These are phyloP conservation scores for Podospora pseudopauciseta DNA, from an alignment of 495 filamentous ascomycete species.

Conservation along the genomic window DNA sequence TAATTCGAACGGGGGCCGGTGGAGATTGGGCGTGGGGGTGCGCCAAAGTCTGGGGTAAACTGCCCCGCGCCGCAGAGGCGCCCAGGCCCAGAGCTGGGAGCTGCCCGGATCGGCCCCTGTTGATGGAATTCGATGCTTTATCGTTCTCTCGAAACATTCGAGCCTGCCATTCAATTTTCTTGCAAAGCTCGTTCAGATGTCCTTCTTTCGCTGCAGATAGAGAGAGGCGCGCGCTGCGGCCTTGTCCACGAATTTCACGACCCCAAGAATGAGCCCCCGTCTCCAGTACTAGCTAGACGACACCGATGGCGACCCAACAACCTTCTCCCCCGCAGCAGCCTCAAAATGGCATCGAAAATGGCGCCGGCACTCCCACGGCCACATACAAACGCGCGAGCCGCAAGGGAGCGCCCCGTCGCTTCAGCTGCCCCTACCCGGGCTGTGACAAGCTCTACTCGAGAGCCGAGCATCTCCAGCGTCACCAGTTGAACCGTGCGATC, in stretches of 20 bases:
- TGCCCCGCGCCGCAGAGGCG: not conserved
- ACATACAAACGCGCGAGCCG: constrained; percentile 49
- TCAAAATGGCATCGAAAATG: constrained; percentile 5
- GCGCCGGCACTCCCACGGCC: constrained; percentile 10
- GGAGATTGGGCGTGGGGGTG: constrained; percentile 25
- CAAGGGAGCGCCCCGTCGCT: constrained; percentile 52
- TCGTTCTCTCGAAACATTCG: not conserved
- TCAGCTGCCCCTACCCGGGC: constrained; percentile 75
- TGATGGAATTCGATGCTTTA: not conserved
- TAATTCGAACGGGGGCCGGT: constrained; percentile 15
- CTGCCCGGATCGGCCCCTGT: not conserved
- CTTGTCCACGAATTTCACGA: not conserved
- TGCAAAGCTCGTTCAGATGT: not conserved
- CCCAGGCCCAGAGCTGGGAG: not conserved
- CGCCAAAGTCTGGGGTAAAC: constrained; percentile 22
- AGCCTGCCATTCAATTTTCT: not conserved
- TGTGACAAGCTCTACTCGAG: constrained; percentile 95
- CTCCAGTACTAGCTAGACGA: not conserved
- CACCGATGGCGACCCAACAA: constrained; percentile 18
- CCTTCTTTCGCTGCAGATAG: constrained; percentile 8
- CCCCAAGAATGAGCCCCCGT: not conserved
- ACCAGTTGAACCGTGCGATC: constrained; percentile 45
- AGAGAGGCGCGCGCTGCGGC: constrained; percentile 14
- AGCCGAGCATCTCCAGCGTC: constrained; percentile 80
- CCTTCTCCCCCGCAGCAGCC: not conserved